A percentile compares a stretch with the other conserved stretches of the same genome.
These are phyloP conservation scores for Botrytis deweyae DNA, from an alignment of 2,329 filamentous ascomycete genomes.

Conservation along the genomic window DNA sequence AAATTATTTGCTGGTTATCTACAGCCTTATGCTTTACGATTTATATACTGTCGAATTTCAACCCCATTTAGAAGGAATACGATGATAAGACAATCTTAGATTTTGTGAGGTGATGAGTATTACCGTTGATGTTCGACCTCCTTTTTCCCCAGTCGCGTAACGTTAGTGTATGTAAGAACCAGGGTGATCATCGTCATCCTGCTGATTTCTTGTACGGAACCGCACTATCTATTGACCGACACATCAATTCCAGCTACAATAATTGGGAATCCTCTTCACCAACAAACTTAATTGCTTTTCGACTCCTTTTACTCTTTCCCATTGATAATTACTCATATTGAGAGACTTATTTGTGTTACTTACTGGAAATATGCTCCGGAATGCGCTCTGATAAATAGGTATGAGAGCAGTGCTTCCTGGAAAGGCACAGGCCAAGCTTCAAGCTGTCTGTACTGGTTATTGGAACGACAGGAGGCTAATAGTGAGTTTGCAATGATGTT, in stretches of 20 bases:
- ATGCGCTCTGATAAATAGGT: slow-evolving; percentile 42
- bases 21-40: not conserved
- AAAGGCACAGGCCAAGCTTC: slow-evolving; percentile 73
- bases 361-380: slow-evolving; percentile 22
- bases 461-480: slow-evolving; percentile 73
- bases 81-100: not conserved
- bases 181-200: slow-evolving; percentile 10
- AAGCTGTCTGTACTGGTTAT: slow-evolving; percentile 70
- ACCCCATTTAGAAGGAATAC: not conserved
- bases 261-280: not conserved
- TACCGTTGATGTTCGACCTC: not conserved
- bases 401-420: slow-evolving; percentile 81
- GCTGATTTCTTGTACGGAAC: slow-evolving; percentile 13
- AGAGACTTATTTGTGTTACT: not conserved
- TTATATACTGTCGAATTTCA: not conserved
- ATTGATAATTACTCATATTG: not conserved
- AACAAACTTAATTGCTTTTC: not conserved
- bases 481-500: slow-evolving; percentile 49
- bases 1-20: not conserved
- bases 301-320: not conserved
- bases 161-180: not conserved
- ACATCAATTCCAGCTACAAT: slow-evolving; percentile 4
- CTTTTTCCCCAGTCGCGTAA: not conserved
- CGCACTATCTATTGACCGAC: slow-evolving; percentile 18
- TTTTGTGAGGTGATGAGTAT: not conserved